A percentile compares a stretch with the other conserved stretches of the same genome.
phyloP scores from a whole-genome alignment of 164 flowering plant species.

The Tetracentron sinense region DNA sequence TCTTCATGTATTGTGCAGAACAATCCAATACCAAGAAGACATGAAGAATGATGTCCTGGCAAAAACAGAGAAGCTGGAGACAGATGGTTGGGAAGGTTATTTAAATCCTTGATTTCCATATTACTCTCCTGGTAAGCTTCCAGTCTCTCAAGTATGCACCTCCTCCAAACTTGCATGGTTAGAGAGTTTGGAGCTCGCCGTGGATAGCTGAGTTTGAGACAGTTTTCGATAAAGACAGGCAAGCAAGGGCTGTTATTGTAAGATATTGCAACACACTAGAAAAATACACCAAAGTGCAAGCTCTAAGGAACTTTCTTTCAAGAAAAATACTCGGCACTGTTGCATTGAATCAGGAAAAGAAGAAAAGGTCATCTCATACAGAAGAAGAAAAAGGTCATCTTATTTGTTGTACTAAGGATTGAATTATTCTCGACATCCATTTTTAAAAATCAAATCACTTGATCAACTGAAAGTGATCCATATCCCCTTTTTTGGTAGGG shows the following conservation, averaged over 20 bases:
- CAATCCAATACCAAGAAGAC: conserved; percentile 70
- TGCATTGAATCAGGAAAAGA: no score
- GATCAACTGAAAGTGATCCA: no score
- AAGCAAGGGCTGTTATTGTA: not conserved
- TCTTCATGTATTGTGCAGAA: conserved; percentile 33
- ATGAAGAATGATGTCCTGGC: conserved; percentile 52
- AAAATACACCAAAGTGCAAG: no score
- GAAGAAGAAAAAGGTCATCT: no score
- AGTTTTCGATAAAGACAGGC: not conserved
- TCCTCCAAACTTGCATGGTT: not conserved
- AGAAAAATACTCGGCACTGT: no score
- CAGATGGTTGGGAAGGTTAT: conserved; percentile 71
- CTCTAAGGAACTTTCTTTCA: no score
- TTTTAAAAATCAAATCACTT: no score
- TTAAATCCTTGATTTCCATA: conserved; percentile 28
- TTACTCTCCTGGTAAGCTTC: not conserved
- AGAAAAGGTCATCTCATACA: no score
- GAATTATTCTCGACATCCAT: no score
- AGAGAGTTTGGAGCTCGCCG: not conserved
- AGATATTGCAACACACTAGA: not conserved
- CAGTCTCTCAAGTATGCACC: not conserved
- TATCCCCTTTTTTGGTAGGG: no score
- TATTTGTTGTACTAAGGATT: no score
- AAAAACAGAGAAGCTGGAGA: conserved; percentile 66
- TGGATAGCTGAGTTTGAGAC: not conserved